phyloP scores from a whole-genome alignment of 352 stramenopile species.

The Globisporangium heterothallicum region DNA sequence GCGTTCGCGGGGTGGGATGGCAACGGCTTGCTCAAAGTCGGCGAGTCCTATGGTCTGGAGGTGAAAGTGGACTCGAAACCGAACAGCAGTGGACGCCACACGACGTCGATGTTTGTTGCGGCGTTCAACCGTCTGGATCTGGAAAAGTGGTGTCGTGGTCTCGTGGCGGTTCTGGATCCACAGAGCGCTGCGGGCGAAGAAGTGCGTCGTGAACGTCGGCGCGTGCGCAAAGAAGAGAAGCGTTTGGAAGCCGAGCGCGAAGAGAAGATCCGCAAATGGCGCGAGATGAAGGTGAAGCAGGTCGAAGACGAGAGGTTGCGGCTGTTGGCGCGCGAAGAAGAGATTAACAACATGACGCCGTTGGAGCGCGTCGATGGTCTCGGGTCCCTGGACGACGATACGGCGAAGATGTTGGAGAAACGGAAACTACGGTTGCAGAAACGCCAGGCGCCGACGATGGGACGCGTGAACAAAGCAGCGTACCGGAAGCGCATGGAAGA shows the following conservation, averaged over 20 bases:
- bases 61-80: conserved; percentile 63
- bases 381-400: conserved; percentile 72
- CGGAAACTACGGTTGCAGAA: conserved; percentile 65
- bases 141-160: conserved; percentile 75
- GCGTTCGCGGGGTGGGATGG: conserved; percentile 81
- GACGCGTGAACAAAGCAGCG: conserved; percentile 70
- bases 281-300: conserved; percentile 50
- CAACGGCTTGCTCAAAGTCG: conserved; percentile 53
- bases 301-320: conserved; percentile 51
- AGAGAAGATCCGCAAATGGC: conserved; percentile 67
- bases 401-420: conserved; percentile 63
- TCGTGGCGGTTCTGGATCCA: conserved; percentile 68
- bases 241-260: conserved; percentile 43
- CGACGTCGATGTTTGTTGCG: conserved; percentile 50
- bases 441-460: conserved; percentile 58
- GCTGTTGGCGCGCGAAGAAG: conserved; percentile 47
- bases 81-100: conserved; percentile 14
- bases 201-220: conserved; percentile 45
- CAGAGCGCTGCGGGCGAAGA: conserved; percentile 53
- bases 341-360: conserved; percentile 76
- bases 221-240: conserved; percentile 58
- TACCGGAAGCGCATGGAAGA: conserved; percentile 73
- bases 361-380: conserved; percentile 59
- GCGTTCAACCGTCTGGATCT: conserved; percentile 80
- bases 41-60: conserved; percentile 72